Evolutionary conservation across 2,329 filamentous ascomycete genomes (phyloP), one percentile per base, ranked within the genome.

Genomic region (Claviceps capensis): DNA sequence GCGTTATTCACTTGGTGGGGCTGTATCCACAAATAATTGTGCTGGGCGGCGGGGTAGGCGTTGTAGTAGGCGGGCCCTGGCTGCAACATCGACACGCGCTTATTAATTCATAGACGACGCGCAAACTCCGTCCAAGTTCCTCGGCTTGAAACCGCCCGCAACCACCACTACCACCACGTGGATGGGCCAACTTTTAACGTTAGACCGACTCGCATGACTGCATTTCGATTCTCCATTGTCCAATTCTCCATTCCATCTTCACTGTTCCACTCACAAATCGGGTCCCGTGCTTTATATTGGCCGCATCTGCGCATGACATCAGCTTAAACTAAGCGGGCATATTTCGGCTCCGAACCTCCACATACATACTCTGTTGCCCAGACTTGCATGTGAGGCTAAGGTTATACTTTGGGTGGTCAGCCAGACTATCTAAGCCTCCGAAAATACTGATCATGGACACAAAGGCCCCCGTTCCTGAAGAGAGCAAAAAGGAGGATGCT

Each of bases 401-500:
- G 41, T 22, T 43, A 4, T 34, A 34, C 30, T 4, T 34, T 34
- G 30, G 30, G 3, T 34, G 30, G 9, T 34, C 30, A 3, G 9
- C 30, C 9, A 11, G 9, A 34, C 30, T 34, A 34, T 34, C 30
- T 11, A 11, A 34, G 9, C 30, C 9, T 34, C 30, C 4, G 11
- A 23, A 5, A 9, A 13, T 43, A 19, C 34, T 36, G 48, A 51
- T 36, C 42, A 62, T 61, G 60, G 57, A 58, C 36, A 19, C 56
- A 19, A 55, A 54, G 45, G 37, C 54, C 14, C 47, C 49, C 34
- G 52, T 54, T 40, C 53, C 57, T 47, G 61, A 61, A 42, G 56
- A 51, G 40, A 51, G 54, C 49, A 58, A 62, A 50, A 57, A 56
- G 47, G 57, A 60, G 14, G 52, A 56, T 54, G 47, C 51, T 40